Evolutionary conservation across 352 stramenopile genomes (phyloP), one percentile per base, ranked within the genome.

Genomic region (Nothophytophthora sp.): DNA sequence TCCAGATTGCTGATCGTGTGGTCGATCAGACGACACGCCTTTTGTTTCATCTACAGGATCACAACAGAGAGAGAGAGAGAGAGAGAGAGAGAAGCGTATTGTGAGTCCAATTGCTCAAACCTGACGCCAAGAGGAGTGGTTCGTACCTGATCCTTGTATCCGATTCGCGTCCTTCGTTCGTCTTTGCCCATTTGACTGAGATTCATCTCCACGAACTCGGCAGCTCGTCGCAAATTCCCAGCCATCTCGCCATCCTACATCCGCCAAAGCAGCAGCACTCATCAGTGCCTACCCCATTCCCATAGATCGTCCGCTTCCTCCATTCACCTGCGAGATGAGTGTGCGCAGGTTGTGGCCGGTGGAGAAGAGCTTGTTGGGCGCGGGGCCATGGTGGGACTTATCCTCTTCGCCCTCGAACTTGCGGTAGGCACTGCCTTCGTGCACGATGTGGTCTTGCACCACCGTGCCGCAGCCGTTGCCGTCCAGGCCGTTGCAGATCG

Each of bases 331-430:
- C 16, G 90, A 95, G 56, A 98, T 94, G 29, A 96, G 91, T 18
- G 96, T 98, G 15, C 85, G 84, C 67, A 99, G 84, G 47, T 98
- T 99, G 76, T 98, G 90, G 8, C 92, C 86, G 57, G 90, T 96
- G 8, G 88, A 98, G 54, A 98, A 98, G 28, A 98, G 73, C 43
- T 95, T 96, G 82, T 99, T 98, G 9, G 91, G 86, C 16, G 90
- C 84, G 54, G 96, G 94, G 13, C 95, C 95, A 66, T 99, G 96
- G 68, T 99, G 96, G 32, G 95, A 98, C 48, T 97, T 96, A 73
- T 99, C 95, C 34, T 97, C 91, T 76, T 99, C 94, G 34, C 92
- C 96, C 73, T 98, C 92, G 76, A 99, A 99, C 66, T 99, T 98
- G 32, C 96, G 84, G 74, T 95, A 98, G 45, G 92, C 87, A 19